phyloP scores from a whole-genome alignment of 1,284 basidiomycete species.

The Pseudomicrostroma phylloplanum region DNA sequence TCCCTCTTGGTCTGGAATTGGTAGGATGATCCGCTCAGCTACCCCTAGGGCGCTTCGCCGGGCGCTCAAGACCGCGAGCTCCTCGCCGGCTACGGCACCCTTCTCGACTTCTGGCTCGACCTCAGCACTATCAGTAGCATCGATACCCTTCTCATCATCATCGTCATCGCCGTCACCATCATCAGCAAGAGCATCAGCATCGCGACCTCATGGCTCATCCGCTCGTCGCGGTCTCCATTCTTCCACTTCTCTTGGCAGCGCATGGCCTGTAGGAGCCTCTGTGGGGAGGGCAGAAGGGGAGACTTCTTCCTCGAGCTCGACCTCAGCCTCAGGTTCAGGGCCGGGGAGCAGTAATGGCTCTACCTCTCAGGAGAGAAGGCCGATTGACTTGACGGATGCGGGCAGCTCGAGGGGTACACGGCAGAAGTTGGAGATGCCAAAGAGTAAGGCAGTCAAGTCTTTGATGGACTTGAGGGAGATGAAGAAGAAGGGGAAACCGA shows the following conservation, averaged over 20 bases:
- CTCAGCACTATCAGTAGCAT: background rate
- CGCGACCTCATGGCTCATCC: too few relatives aligned
- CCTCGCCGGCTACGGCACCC: background rate
- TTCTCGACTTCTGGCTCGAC: background rate
- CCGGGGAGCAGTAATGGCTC: too few relatives aligned
- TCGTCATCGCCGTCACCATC: background rate
- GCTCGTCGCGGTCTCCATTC: constrained; percentile 7
- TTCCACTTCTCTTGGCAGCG: constrained; percentile 15
- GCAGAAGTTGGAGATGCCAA: constrained; percentile 6
- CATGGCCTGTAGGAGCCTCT: constrained; percentile 20
- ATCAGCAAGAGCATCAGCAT: background rate
- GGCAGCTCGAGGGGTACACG: constrained; percentile 4
- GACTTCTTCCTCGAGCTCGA: too few relatives aligned
- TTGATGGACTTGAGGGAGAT: constrained; percentile 25
- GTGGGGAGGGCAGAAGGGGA: too few relatives aligned
- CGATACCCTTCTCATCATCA: background rate
- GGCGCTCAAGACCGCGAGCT: background rate
- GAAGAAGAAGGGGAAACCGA: constrained; percentile 15
- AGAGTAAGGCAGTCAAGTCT: constrained; percentile 18
- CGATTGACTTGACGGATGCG: background rate
- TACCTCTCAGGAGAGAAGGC: background rate
- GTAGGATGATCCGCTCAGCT: background rate
- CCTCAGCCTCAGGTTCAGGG: too few relatives aligned
- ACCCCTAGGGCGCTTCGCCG: background rate
- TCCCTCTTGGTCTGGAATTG: too few relatives aligned